phyloP scores from a whole-genome alignment of 2,329 filamentous ascomycete genomes.

The Fusarium nisikadoi region DNA sequence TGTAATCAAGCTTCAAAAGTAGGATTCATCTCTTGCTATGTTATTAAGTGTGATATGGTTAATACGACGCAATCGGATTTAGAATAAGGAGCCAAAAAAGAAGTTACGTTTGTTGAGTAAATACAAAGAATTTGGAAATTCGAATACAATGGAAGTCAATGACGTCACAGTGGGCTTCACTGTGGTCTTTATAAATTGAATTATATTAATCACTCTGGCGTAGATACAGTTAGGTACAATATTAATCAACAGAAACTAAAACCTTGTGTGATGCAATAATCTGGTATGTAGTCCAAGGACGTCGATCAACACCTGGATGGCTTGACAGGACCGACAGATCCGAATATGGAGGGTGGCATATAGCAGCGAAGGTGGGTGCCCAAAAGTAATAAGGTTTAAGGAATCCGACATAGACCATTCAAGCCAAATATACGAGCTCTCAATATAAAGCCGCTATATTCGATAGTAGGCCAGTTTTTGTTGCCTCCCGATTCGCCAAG shows the following conservation, averaged over 20 bases:
- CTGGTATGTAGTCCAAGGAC: not conserved
- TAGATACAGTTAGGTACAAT: not conserved
- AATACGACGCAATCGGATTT: not conserved
- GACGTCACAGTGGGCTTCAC: not conserved
- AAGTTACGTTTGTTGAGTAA: fast-evolving
- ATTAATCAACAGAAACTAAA: no score
- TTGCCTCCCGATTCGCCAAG: not conserved
- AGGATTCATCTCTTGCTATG: not conserved
- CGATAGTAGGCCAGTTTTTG: fast-evolving
- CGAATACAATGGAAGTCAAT: not conserved
- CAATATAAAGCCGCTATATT: fast-evolving
- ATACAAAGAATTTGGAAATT: not conserved
- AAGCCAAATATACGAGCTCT: not conserved
- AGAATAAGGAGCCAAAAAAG: fast-evolving
- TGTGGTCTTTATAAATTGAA: no score
- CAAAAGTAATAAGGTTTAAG: not conserved
- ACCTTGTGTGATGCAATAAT: not conserved
- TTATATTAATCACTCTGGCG: not conserved
- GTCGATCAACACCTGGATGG: not conserved
- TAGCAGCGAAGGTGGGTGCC: not conserved
- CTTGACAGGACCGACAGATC: not conserved
- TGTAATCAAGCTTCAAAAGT: fast-evolving
- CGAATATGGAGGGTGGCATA: not conserved
- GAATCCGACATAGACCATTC: not conserved
- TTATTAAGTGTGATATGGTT: fast-evolving